Evolutionary conservation across 345 rosid species (phyloP), one percentile per base, ranked within the genome.

Genomic region (Syzygium jambos): DNA sequence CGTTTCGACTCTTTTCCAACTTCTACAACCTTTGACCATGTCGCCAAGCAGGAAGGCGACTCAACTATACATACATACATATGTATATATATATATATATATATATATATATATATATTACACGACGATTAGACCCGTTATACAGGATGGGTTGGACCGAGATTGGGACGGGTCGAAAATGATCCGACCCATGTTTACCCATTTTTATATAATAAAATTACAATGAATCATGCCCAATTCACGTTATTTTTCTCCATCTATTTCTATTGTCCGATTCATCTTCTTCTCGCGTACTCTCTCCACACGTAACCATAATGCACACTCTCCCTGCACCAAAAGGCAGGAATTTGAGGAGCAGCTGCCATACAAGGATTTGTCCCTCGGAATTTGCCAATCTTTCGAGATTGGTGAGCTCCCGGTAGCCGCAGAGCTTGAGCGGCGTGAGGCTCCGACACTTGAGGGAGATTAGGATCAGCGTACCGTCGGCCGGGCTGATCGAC

Each of bases 391-490:
- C 63, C 29, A 25, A 57, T 25, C 29, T 22, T 25, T 2, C 98
- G 54, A 90, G 90, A 89, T 94, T 96, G 12, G 97, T 92, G 87
- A 97, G 88, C 80, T 93, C 95, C 51, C 98, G 95, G 92, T 98
- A 97, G 73, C 97, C 93, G 34, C 98, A 98, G 89, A 97, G 98
- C 95, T 97, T 96, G 78, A 97, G 91, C 41, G 95, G 95, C 84
- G 92, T 89, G 88, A 97, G 94, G 87, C 91, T 93, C 87, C 84
- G 90, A 88, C 98, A 96, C n/a, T 90, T 92, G 73, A 92, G 82
- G 5, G 98, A 93, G 88, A 96, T 92, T 84, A 88, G 87, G 34
- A 91, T 55, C 88, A 96, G 89, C 17, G 94, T 94, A 12, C 91
- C 96, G 84, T 96, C 98, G 89, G 88, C 92, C 22, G 94, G 52